Evolutionary conservation across 2,329 filamentous ascomycete genomes (phyloP).

Genomic region (Phyllosticta ampelicida): DNA sequence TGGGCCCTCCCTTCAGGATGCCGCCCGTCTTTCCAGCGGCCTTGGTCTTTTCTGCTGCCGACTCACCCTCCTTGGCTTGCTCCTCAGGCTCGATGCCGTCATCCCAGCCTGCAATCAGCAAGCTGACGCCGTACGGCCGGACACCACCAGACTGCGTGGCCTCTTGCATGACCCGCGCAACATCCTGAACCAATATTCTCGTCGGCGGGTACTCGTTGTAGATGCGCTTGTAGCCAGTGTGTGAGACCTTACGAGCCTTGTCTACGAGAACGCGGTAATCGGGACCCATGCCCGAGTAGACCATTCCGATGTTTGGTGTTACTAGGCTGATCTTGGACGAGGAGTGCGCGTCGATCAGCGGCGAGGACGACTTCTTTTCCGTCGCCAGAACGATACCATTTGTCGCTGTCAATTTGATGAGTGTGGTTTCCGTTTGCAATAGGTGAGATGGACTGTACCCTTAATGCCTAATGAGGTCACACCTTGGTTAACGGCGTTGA

Average conservation of each 20-base stretch:
- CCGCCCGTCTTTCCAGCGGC: conserved; percentile 82
- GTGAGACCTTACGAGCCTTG: conserved; percentile 94
- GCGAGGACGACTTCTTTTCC: conserved; percentile 98
- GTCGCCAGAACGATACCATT: conserved; percentile 98
- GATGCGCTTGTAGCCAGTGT: conserved; percentile 98
- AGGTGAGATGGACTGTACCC: conserved; percentile 45
- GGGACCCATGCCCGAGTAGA: conserved; percentile 97
- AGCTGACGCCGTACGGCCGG: conserved; percentile 87
- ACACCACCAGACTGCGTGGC: conserved; percentile 97
- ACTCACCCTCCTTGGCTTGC: conserved; percentile 47
- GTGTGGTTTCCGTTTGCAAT: background rate
- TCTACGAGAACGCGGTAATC: conserved; percentile 97
- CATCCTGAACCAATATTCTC: conserved; percentile 96
- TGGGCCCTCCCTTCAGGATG: conserved; percentile 89
- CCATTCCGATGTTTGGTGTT: conserved; percentile 98
- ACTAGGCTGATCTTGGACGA: conserved; percentile 96
- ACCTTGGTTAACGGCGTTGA: conserved; percentile 98
- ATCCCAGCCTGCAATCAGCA: conserved; percentile 95
- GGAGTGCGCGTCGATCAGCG: conserved; percentile 88
- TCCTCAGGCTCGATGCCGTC: conserved; percentile 86
- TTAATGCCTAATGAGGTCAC: conserved; percentile 98
- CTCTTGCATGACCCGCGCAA: conserved; percentile 96
- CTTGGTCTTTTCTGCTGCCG: conserved; percentile 56
- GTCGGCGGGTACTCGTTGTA: conserved; percentile 99
- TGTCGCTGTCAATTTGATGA: conserved; percentile 52